A percentile compares a stretch with the other conserved stretches of the same genome.
These are phyloP conservation scores for Hymenoscyphus linearis DNA, from an alignment of 2,329 filamentous ascomycete genomes.

Conservation along the genomic window DNA sequence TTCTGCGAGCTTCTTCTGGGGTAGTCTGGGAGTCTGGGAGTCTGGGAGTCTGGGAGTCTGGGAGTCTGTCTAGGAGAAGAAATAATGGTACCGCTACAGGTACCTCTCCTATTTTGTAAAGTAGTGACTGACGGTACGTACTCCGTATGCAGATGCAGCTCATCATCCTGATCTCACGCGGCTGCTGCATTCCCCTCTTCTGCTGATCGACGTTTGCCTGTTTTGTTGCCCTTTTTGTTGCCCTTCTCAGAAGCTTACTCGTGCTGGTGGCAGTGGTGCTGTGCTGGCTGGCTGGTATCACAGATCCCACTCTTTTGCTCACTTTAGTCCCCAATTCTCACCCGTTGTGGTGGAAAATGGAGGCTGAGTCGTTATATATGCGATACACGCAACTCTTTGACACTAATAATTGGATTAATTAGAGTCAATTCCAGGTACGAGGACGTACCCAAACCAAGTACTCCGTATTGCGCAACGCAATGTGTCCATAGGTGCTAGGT, in stretches of 20 bases:
- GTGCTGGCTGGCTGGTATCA: no score
- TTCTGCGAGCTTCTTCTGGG: slow-evolving; percentile 2
- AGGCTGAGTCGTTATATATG: neutral
- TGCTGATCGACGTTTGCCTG: neutral
- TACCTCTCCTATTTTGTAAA: slow-evolving; percentile 11
- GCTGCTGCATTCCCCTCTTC: slow-evolving; percentile 2
- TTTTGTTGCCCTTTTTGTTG: neutral
- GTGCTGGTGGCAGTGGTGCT: neutral
- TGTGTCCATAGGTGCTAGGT: neutral
- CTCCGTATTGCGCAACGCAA: neutral
- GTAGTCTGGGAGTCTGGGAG: no score
- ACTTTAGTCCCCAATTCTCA: neutral
- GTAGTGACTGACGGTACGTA: neutral
- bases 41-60: no score
- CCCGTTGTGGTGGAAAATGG: neutral
- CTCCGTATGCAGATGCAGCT: slow-evolving; percentile 1
- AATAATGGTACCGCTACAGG: no score
- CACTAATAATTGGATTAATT: no score
- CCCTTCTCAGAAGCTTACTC: neutral
- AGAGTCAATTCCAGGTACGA: neutral
- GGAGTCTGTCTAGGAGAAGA: no score
- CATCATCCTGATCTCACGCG: slow-evolving; percentile 9
- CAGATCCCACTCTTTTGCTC: neutral
- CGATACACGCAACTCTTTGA: neutral
- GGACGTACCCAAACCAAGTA: no score